phyloP scores from a whole-genome alignment of 139 green algal species.

The Edaphochlamys debaryana region DNA sequence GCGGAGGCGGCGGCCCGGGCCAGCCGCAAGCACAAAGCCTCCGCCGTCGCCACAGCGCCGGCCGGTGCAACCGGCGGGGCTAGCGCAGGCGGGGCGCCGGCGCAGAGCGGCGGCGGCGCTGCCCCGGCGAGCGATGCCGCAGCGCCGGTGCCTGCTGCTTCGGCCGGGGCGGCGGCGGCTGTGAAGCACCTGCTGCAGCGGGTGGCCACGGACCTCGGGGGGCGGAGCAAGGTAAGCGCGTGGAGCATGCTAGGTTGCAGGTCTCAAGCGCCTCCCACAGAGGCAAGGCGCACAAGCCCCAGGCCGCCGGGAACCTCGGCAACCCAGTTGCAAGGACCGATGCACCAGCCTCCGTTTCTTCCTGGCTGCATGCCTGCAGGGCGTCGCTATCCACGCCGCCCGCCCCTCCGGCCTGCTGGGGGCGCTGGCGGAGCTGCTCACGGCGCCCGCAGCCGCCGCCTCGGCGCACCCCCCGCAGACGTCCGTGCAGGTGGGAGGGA shows the following conservation, averaged over 20 bases:
- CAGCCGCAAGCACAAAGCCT: too few species aligned
- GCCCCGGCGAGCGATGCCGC: not conserved
- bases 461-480: slow-evolving; percentile 24
- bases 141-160: slow-evolving; percentile 8
- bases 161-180: not conserved
- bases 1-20: slow-evolving; percentile 14
- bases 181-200: slow-evolving; percentile 46
- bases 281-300: too few species aligned
- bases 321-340: too few species aligned
- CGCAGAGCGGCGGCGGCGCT: not conserved
- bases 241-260: not conserved
- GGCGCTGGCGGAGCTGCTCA: slow-evolving; percentile 41
- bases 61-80: too few species aligned
- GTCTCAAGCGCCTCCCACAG: too few species aligned
- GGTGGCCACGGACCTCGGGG: slow-evolving; percentile 28
- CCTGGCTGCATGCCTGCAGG: too few species aligned
- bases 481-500: slow-evolving; percentile 31
- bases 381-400: slow-evolving; percentile 38
- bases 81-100: not conserved
- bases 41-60: not conserved
- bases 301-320: too few species aligned
- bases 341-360: too few species aligned
- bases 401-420: slow-evolving; percentile 43
- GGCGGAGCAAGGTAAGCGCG: slow-evolving; percentile 34
- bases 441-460: slow-evolving; percentile 12